phyloP scores from a whole-genome alignment of 768 basidiomycete species.

The Lactarius hatsudake region DNA sequence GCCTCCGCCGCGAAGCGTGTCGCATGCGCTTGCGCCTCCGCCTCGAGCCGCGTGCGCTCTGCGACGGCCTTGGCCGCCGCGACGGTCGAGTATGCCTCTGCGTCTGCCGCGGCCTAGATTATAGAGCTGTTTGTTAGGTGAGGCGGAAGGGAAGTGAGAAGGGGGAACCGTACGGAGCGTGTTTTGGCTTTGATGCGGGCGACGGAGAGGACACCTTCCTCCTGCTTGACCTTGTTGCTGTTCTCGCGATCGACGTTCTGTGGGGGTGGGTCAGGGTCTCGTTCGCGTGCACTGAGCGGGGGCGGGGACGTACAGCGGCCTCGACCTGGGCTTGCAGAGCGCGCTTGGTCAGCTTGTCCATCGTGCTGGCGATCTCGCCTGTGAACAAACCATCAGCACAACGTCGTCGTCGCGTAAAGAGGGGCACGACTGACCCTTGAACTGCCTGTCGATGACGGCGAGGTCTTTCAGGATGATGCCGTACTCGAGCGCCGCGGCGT shows the following conservation, averaged over 20 bases:
- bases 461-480: conserved; percentile 81
- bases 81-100: conserved; percentile 71
- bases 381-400: background rate
- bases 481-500: conserved; percentile 76
- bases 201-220: conserved; percentile 75
- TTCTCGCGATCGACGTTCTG: conserved; percentile 86
- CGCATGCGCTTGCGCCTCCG: too few relatives aligned
- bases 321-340: conserved; percentile 86
- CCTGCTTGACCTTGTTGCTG: conserved; percentile 82
- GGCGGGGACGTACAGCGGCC: conserved; percentile 55
- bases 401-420: background rate
- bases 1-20: conserved; percentile 70
- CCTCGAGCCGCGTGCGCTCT: conserved; percentile 72
- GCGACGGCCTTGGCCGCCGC: conserved; percentile 75
- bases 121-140: too few relatives aligned
- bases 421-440: conserved; percentile 51
- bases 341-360: conserved; percentile 82
- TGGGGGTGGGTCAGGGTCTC: background rate
- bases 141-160: conserved; percentile 3
- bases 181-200: conserved; percentile 75
- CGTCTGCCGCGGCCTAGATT: conserved; percentile 58
- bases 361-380: conserved; percentile 76
- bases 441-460: conserved; percentile 82
- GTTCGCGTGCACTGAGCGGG: background rate
- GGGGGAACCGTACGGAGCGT: conserved; percentile 52